phyloP scores from a whole-genome alignment of 148 eudicot species.

The Rhododendron vialii region DNA sequence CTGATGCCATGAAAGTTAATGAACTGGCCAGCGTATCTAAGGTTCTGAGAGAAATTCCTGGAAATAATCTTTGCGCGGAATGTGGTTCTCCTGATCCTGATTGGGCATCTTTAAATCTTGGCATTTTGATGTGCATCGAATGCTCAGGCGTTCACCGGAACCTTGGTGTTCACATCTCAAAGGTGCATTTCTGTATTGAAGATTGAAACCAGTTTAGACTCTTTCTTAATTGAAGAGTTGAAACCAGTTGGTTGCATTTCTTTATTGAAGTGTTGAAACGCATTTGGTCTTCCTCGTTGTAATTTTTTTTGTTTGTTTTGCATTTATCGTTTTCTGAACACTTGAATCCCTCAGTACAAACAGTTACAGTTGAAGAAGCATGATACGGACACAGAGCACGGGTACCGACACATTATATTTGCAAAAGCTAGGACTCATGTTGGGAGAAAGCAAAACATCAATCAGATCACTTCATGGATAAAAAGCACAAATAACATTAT shows the following conservation, averaged over 20 bases:
- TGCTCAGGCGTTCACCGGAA: constrained; percentile 95
- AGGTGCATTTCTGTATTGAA: constrained; percentile 38
- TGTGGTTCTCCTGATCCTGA: constrained; percentile 79
- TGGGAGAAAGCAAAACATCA: neutral
- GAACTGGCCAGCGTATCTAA: constrained; percentile 48
- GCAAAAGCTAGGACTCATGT: neutral
- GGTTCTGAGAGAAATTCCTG: constrained; percentile 65
- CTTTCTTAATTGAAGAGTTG: neutral
- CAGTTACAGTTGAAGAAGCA: neutral
- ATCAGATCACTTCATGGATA: neutral
- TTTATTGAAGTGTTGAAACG: neutral
- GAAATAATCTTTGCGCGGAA: constrained; percentile 80
- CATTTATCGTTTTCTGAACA: neutral
- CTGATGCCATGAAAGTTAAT: constrained; percentile 39
- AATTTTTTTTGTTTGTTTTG: neutral
- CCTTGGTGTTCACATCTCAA: constrained; percentile 95
- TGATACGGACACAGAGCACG: neutral
- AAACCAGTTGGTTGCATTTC: constrained; percentile 5
- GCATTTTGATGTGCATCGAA: constrained; percentile 80
- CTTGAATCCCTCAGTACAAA: neutral
- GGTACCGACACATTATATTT: neutral
- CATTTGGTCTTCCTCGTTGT: neutral
- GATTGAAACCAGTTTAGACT: neutral
- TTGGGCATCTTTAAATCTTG: constrained; percentile 94
- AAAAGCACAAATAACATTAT: neutral